These are phyloP conservation scores for Wickerhamomyces silvicola DNA, from an alignment of 805 yeast species.

Conservation along the genomic window DNA sequence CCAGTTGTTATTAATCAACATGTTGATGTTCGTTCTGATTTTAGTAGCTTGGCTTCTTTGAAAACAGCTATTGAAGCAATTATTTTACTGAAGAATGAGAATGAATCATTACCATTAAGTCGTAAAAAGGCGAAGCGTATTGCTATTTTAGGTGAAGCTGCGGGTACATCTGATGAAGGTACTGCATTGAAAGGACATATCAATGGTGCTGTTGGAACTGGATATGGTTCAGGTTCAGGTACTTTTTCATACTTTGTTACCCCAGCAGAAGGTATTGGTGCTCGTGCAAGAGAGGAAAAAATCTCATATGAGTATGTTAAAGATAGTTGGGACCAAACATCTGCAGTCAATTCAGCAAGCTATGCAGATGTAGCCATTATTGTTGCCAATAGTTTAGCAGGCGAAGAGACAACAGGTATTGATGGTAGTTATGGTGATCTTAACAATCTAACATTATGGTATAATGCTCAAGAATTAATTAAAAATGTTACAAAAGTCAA, in stretches of 20 bases:
- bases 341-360: conserved; percentile 34
- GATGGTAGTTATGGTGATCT: conserved; percentile 52
- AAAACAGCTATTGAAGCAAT: conserved; percentile 41
- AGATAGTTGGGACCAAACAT: conserved; percentile 37
- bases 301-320: conserved; percentile 34
- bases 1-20: conserved; percentile 39
- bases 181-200: too few relatives aligned
- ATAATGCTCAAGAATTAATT: conserved; percentile 46
- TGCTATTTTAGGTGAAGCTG: conserved; percentile 54
- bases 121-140: conserved; percentile 35
- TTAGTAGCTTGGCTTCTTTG: conserved; percentile 32
- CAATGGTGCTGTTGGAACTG: too few relatives aligned
- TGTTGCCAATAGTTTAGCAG: conserved; percentile 46
- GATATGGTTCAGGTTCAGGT: conserved; percentile 59
- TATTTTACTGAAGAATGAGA: conserved; percentile 49
- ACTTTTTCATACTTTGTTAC: conserved; percentile 44
- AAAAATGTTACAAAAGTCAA: conserved; percentile 38
- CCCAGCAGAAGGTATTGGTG: conserved; percentile 46
- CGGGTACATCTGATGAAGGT: conserved; percentile 42
- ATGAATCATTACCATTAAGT: conserved; percentile 37
- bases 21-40: conserved; percentile 36
- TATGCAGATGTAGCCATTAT: conserved; percentile 44
- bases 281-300: conserved; percentile 34
- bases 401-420: conserved; percentile 47
- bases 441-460: conserved; percentile 45